Conservation (phyloP, 805 yeast species). For the Starmerella floricola region DNA sequence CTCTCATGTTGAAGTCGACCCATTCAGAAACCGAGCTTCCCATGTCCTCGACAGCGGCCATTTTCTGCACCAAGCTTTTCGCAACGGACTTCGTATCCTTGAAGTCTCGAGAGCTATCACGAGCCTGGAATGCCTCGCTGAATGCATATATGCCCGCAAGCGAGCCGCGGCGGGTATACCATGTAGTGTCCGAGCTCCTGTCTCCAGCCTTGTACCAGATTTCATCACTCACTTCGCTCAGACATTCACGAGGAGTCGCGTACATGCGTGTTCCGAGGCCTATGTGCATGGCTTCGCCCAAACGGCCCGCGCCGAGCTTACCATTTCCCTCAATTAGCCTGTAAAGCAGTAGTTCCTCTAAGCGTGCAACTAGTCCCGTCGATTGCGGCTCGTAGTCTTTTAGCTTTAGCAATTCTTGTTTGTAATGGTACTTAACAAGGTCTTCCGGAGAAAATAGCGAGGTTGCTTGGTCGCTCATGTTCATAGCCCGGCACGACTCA, state of each 20-base stretch:
- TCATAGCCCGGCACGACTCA: slow-evolving; percentile 37
- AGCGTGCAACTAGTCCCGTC: slow-evolving; percentile 5
- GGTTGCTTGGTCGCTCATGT: slow-evolving; percentile 41
- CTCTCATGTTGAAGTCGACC: slow-evolving; percentile 54
- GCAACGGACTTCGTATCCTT: slow-evolving; percentile 53
- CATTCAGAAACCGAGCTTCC: slow-evolving; percentile 65
- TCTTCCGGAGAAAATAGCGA: slow-evolving; percentile 37
- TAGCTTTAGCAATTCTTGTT: slow-evolving; percentile 31
- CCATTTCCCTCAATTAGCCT: slow-evolving; percentile 40
- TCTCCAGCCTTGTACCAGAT: slow-evolving; percentile 72
- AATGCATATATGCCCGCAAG: slow-evolving; percentile 59
- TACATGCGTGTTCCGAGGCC: slow-evolving; percentile 56
- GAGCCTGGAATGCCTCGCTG: slow-evolving; percentile 63
- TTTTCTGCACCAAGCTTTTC: slow-evolving; percentile 42
- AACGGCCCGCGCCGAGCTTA: slow-evolving; percentile 10
- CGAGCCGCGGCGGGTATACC: slow-evolving; percentile 82
- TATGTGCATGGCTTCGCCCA: slow-evolving; percentile 41
- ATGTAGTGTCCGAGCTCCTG: slow-evolving; percentile 60
- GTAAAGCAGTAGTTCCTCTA: slow-evolving; percentile 32
- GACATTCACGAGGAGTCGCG: slow-evolving; percentile 46
- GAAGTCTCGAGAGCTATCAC: slow-evolving; percentile 49
- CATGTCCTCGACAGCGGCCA: slow-evolving; percentile 45
- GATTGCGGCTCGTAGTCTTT: slow-evolving; percentile 14
- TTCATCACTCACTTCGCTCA: slow-evolving; percentile 72
- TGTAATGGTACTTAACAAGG: slow-evolving; percentile 45